Base-by-base conservation (phyloP, 257 asterid genomes). In the Lithospermum erythrorhizon region DNA sequence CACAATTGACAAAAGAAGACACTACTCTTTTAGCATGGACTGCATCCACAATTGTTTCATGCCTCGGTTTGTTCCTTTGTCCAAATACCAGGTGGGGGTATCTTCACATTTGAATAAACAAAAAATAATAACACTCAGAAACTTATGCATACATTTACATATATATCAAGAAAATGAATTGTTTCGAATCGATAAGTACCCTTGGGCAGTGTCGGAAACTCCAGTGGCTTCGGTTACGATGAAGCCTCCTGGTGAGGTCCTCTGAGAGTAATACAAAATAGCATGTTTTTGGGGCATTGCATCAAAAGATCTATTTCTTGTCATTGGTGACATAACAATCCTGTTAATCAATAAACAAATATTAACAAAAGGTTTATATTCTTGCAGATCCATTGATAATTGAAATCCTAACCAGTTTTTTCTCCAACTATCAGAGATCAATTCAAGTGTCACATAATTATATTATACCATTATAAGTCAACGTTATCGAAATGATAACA, bases 241-340 rank as follows among this genome's bases (percentile, higher is more conserved):
- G 64, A 85, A 48, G 9, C 85, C 84, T 0, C 84, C 94, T 53
- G 76, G 59, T 45, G 68, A 62, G 61, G 89, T 71, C 76, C 94
- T 81, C 73, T 85, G 91, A 0, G 89, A 70, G 77, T 81, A 87
- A 35, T 85, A 81, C 73, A 83, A 60, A 48, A 67, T 57, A 64
- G 91, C 89, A 73, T 87, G 90, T 9, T 82, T 83, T 67, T 82
- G 96, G 21, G 94, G 94, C 23, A 87, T 69, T 32, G 79, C 74
- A 51, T 65, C 62, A 6, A 57, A 81, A 3, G 96, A 82, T 71
- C 90, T 76, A 62, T 74, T 81, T 75, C 94, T 81, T 5, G 94
- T 82, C 59, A 87, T 59, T 3, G 94, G 94, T 17, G 94, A 88
- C 81, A 84, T 32, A 53, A 84, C 87, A 68, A 84, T 66, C 72